phyloP scores from a whole-genome alignment of 1,284 basidiomycete species.

The Cerioporus squamosus region DNA sequence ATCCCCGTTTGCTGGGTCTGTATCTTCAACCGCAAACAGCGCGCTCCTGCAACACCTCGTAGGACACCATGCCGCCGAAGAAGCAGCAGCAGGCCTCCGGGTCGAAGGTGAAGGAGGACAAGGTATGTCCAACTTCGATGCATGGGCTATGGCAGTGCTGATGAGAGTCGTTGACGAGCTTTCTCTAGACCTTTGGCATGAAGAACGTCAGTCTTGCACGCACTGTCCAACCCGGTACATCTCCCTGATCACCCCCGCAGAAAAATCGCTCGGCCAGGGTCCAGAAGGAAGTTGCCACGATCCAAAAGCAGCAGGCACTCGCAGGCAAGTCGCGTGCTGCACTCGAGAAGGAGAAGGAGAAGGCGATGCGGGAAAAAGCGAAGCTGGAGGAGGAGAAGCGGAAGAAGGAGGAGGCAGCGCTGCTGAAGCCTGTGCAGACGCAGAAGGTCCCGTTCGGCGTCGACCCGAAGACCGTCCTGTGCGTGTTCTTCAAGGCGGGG shows the following conservation, averaged over 20 bases:
- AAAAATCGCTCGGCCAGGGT: conserved; percentile 97
- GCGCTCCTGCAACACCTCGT: neutral
- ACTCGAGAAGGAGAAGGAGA: conserved; percentile 87
- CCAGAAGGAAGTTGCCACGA: conserved; percentile 80
- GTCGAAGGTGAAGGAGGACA: conserved; percentile 76
- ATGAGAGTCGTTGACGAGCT: conserved; percentile 37
- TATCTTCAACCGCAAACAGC: neutral
- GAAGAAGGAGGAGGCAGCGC: conserved; percentile 84
- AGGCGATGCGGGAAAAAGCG: conserved; percentile 68
- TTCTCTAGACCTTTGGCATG: conserved; percentile 84
- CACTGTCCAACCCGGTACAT: conserved; percentile 2
- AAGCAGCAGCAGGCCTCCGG: conserved; percentile 55
- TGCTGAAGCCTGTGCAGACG: conserved; percentile 77
- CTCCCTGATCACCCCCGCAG: conserved; percentile 40
- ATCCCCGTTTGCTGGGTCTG: neutral
- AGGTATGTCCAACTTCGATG: conserved; percentile 48
- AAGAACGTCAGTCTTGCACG: conserved; percentile 74
- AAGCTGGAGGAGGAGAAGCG: conserved; percentile 85
- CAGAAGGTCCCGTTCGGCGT: conserved; percentile 96
- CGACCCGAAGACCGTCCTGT: conserved; percentile 91
- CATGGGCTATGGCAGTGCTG: conserved; percentile 19
- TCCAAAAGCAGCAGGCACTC: conserved; percentile 76
- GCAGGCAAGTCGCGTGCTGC: conserved; percentile 80
- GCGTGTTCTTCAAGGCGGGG: conserved; percentile 89
- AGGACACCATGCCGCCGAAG: conserved; percentile 70